phyloP scores from a whole-genome alignment of 1,284 basidiomycete species.

The Agaricales sp. region DNA sequence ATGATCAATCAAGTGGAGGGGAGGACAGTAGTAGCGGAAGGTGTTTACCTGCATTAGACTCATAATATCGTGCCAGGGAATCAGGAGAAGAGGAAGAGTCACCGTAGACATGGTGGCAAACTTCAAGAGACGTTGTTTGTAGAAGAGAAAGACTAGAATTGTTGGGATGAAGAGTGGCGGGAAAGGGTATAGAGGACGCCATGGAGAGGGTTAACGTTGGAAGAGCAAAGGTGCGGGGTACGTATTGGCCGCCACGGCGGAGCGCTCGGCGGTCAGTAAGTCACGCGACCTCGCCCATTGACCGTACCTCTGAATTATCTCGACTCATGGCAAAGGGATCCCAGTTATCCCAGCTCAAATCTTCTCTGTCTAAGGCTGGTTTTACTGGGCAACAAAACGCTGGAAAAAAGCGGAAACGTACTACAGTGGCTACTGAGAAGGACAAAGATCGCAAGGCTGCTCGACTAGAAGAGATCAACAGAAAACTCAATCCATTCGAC shows the following conservation, averaged over 20 bases:
- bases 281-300: too few species aligned
- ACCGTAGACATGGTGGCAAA: slow-evolving; percentile 59
- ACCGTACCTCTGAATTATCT: too few species aligned
- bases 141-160: slow-evolving; percentile 26
- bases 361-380: slow-evolving; percentile 71
- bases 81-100: slow-evolving; percentile 34
- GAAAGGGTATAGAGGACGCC: neutral
- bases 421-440: slow-evolving; percentile 44
- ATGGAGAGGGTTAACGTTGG: too few species aligned
- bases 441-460: slow-evolving; percentile 72
- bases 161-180: neutral
- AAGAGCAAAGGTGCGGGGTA: too few species aligned
- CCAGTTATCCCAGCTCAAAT: slow-evolving; percentile 82
- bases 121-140: slow-evolving; percentile 48
- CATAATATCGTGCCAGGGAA: slow-evolving; percentile 51
- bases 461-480: slow-evolving; percentile 79
- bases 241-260: too few species aligned
- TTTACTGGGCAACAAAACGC: slow-evolving; percentile 42
- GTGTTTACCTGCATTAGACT: slow-evolving; percentile 52
- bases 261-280: too few species aligned
- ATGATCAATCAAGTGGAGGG: slow-evolving; percentile 1
- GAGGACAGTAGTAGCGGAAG: neutral
- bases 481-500: slow-evolving; percentile 90
- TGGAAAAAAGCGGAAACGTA: slow-evolving; percentile 61
- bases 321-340: slow-evolving; percentile 59